Base-by-base conservation (phyloP, 2,329 filamentous ascomycete genomes). In the Colletotrichum lentis region DNA sequence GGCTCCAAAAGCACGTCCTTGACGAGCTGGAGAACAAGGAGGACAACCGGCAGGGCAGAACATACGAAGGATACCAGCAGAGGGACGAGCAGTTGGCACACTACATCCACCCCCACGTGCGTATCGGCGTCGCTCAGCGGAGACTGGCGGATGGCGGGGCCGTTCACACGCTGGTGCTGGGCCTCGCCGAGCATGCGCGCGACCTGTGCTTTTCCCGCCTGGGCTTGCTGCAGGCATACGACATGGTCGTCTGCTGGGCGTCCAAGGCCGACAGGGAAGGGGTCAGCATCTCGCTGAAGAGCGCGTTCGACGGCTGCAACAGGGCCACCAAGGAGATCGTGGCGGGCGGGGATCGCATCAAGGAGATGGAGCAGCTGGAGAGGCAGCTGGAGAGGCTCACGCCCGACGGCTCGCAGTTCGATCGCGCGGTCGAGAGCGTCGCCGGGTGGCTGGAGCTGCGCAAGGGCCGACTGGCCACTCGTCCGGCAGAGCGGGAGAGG, bases 231-330 rank as follows among this genome's bases (percentile, higher is more conserved):
- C 57, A 60, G 16, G 57, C 44, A 18, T 50, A 60, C 11, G 57
- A 60, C 57, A 60, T 60, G 57, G 46, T 37, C 3, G 31, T 60
- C 14, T 60, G 44, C 57, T 50, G 57, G 57, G 57, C 44, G 11
- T 49, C 57, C 5, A 49, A 49, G 44, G 20, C 50, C 44, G 44
- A 41, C 6, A 60, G 20, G 2, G 44, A 60, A 0, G 44, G 57
- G 18, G 8, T 12, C 20, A 60, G 57, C 44, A 27, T 50, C 20
- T 39, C 57, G 7, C 8, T 60, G 46, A 49, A 31, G 31, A 31
- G 18, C 3, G 57, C 46, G 11, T 60, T 60, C 8, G 46, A 60
- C 35, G 35, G 37, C 6, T 60, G 57, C 46, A 43, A 50, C 3
- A 12, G 24, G n/a, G 14, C 43, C 20, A 43, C 37, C 0, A 35